phyloP scores from a whole-genome alignment of 2,329 filamentous ascomycete species.

The Rutstroemia sp. region DNA sequence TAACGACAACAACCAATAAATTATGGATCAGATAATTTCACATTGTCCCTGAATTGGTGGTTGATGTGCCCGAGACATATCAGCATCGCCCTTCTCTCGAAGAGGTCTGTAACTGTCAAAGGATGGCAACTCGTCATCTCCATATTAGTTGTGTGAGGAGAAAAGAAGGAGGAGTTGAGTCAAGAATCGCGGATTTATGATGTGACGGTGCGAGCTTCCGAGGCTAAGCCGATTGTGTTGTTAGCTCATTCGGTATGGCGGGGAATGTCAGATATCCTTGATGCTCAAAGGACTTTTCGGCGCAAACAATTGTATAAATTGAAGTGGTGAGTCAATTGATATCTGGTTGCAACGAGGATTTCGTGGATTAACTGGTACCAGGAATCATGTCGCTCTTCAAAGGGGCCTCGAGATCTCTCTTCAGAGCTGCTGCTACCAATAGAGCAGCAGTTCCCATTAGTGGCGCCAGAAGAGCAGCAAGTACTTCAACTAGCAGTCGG shows the following conservation, averaged over 20 bases:
- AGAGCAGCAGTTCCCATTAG: conserved; percentile 17
- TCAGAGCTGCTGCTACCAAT: conserved; percentile 18
- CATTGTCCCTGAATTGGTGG: conserved; percentile 57
- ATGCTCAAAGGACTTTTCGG: background rate
- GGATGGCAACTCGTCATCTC: conserved; percentile 65
- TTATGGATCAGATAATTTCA: conserved; percentile 56
- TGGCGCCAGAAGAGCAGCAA: conserved; percentile 22
- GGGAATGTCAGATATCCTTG: background rate
- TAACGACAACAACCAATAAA: conserved; percentile 26
- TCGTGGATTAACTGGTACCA: conserved; percentile 5
- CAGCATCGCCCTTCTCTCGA: conserved; percentile 51
- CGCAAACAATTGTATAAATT: conserved; percentile 1
- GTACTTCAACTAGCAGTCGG: conserved; percentile 17
- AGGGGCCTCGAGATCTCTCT: conserved; percentile 22
- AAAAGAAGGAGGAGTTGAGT: conserved; percentile 18
- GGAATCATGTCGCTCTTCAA: conserved; percentile 27
- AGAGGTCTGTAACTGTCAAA: conserved; percentile 45
- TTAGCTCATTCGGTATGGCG: conserved; percentile 2
- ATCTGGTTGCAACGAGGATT: background rate
- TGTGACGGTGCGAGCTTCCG: background rate
- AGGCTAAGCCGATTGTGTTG: background rate
- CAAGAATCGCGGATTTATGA: background rate
- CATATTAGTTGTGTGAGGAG: conserved; percentile 68
- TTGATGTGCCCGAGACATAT: conserved; percentile 56
- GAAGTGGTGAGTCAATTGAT: background rate